A percentile compares a stretch with the other conserved stretches of the same genome.
phyloP scores from a whole-genome alignment of 116 monocot genomes.

The Papilionanthe hybrid region DNA sequence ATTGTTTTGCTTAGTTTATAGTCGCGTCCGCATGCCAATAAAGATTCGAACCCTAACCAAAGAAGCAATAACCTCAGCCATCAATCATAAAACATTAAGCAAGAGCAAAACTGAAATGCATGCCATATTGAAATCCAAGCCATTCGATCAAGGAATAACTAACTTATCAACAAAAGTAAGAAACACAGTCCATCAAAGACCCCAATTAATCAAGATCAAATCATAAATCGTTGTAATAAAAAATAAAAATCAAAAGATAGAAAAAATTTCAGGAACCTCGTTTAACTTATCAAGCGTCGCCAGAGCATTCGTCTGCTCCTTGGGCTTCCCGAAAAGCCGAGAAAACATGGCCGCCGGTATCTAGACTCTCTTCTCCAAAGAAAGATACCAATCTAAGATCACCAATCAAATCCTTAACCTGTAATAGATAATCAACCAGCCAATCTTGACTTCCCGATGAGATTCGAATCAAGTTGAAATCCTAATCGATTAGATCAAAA shows the following conservation, averaged over 20 bases:
- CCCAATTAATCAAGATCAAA: constrained; percentile 6
- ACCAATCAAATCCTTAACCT: constrained; percentile 1
- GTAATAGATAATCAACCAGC: not conserved
- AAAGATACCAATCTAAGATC: not conserved
- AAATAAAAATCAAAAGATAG: not conserved
- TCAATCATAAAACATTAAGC: not conserved
- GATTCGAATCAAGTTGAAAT: not conserved
- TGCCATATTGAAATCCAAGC: too few species aligned
- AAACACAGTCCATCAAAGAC: not conserved
- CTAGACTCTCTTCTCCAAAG: constrained; percentile 1
- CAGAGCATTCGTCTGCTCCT: constrained; percentile 64
- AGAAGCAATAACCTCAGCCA: not conserved
- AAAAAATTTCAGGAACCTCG: constrained; percentile 31
- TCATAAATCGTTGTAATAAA: not conserved
- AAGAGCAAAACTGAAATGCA: not conserved
- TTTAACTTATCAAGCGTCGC: constrained; percentile 70
- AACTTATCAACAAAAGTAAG: not conserved
- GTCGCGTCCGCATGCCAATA: not conserved
- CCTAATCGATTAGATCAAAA: not conserved
- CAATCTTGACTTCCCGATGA: not conserved
- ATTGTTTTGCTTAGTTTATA: not conserved
- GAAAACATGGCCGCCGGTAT: constrained; percentile 37
- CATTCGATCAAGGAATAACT: not conserved
- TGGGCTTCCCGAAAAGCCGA: constrained; percentile 64
- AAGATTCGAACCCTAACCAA: not conserved